Conservation (phyloP, 139 green algal genomes). For the Ettlia oleoabundans region DNA sequence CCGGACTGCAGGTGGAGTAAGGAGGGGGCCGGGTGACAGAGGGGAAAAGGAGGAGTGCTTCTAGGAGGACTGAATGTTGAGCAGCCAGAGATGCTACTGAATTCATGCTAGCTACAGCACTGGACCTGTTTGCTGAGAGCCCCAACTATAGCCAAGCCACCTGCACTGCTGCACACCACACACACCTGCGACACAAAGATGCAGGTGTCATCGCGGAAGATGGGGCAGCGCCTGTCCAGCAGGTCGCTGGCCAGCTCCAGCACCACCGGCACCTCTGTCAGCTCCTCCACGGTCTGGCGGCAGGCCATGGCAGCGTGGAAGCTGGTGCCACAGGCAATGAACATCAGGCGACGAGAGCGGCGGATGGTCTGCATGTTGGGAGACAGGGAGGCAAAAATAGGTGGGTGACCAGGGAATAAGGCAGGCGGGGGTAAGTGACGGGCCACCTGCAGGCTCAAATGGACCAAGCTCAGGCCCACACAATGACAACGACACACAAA, state of each 20-base stretch:
- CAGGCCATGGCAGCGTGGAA: conserved; percentile 72
- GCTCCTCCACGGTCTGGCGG: conserved; percentile 66
- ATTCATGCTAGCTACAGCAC: too few relatives aligned
- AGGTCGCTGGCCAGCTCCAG: conserved; percentile 80
- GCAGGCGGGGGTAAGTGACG: too few relatives aligned
- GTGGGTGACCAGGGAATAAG: too few relatives aligned
- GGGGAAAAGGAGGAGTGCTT: neutral
- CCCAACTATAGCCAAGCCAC: too few relatives aligned
- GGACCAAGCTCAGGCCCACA: neutral
- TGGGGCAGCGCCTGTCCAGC: conserved; percentile 66
- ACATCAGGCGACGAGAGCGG: conserved; percentile 84
- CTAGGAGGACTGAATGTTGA: neutral
- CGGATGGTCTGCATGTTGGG: conserved; percentile 71
- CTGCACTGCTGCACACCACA: neutral
- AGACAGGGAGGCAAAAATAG: neutral
- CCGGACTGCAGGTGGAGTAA: conserved; percentile 53
- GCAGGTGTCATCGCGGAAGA: conserved; percentile 77
- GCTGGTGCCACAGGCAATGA: conserved; percentile 90
- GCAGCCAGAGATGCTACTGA: neutral
- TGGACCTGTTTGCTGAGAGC: too few relatives aligned
- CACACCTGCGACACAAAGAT: conserved; percentile 66
- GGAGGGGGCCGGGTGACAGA: neutral
- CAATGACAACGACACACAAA: neutral
- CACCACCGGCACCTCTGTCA: conserved; percentile 61
- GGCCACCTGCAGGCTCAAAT: too few relatives aligned